phyloP scores from a whole-genome alignment of 495 filamentous ascomycete genomes.

The Astrothelium macrocarpum region DNA sequence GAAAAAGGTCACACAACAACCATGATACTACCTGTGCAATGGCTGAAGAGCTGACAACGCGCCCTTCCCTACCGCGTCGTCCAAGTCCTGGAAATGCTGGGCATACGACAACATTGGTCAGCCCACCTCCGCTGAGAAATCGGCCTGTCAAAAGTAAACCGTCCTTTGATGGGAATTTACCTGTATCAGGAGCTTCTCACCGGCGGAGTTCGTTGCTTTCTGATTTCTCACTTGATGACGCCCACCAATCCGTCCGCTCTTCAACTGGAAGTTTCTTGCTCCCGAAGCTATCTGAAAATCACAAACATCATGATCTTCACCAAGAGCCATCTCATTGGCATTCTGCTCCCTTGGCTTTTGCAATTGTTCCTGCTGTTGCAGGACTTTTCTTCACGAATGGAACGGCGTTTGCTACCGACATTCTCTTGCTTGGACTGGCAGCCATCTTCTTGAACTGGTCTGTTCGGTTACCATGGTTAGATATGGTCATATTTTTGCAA shows the following conservation, averaged over 20 bases:
- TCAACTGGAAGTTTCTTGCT: constrained; percentile 67
- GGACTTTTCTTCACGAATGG: constrained; percentile 82
- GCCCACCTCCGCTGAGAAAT: constrained; percentile 3
- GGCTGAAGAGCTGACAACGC: not conserved
- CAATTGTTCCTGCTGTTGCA: constrained; percentile 72
- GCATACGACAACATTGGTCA: not conserved
- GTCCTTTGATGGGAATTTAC: not conserved
- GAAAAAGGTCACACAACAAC: not conserved
- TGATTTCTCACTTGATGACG: constrained; percentile 57
- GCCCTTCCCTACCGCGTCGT: constrained; percentile 3
- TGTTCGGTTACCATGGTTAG: constrained; percentile 77
- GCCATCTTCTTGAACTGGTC: constrained; percentile 92
- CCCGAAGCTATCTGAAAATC: constrained; percentile 30
- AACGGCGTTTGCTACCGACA: constrained; percentile 68
- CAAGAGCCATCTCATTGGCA: constrained; percentile 50
- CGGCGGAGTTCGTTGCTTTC: constrained; percentile 70
- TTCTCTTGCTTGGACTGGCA: constrained; percentile 66
- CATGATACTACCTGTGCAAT: not conserved
- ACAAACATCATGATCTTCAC: not conserved
- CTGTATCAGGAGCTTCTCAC: constrained; percentile 21
- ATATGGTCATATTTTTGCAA: constrained; percentile 66
- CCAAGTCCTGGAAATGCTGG: not conserved
- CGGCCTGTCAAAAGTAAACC: not conserved
- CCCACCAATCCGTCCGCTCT: constrained; percentile 53
- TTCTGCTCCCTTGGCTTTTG: constrained; percentile 67